These are phyloP conservation scores for Sporisorium iseilematis-ciliati DNA, from an alignment of 1,284 basidiomycete genomes.

Conservation along the genomic window DNA sequence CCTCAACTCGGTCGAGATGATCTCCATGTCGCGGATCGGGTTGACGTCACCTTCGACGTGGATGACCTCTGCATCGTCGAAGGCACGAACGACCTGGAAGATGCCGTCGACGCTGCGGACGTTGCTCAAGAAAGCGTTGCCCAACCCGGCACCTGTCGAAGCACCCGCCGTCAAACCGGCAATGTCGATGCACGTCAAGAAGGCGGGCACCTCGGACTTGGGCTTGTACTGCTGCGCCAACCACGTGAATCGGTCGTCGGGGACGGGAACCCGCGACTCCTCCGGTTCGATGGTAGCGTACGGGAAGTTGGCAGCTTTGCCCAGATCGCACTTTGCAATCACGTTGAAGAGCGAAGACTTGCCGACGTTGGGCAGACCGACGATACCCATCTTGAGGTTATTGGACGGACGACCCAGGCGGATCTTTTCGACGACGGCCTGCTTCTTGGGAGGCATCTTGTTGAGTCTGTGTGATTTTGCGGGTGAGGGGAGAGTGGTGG, in stretches of 20 bases:
- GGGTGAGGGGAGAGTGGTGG: slow-evolving; percentile 19
- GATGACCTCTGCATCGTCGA: slow-evolving; percentile 98
- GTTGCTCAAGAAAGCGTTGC: slow-evolving; percentile 97
- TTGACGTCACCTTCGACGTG: slow-evolving; percentile 99
- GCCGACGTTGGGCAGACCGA: slow-evolving; percentile 68
- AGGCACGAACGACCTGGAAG: slow-evolving; percentile 97
- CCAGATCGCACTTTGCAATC: slow-evolving; percentile 87
- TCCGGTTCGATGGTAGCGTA: slow-evolving; percentile 85
- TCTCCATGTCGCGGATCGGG: slow-evolving; percentile 96
- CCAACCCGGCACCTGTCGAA: slow-evolving; percentile 96
- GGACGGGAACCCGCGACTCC: slow-evolving; percentile 92
- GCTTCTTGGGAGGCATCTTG: slow-evolving; percentile 66
- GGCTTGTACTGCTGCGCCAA: slow-evolving; percentile 92
- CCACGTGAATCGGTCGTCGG: slow-evolving; percentile 95
- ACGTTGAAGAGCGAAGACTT: slow-evolving; percentile 77
- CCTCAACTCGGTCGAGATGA: slow-evolving; percentile 83
- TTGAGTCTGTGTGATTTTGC: slow-evolving; percentile 42
- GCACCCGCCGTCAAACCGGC: slow-evolving; percentile 96
- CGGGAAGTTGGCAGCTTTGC: slow-evolving; percentile 97
- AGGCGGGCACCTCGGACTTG: slow-evolving; percentile 86
- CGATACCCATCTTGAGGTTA: slow-evolving; percentile 70
- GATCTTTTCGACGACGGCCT: slow-evolving; percentile 59
- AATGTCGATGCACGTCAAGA: slow-evolving; percentile 98
- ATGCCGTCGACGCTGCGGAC: slow-evolving; percentile 99
- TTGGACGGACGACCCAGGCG: slow-evolving; percentile 67